Conservation (phyloP, 345 rosid genomes). For the Limnanthes douglasii region DNA sequence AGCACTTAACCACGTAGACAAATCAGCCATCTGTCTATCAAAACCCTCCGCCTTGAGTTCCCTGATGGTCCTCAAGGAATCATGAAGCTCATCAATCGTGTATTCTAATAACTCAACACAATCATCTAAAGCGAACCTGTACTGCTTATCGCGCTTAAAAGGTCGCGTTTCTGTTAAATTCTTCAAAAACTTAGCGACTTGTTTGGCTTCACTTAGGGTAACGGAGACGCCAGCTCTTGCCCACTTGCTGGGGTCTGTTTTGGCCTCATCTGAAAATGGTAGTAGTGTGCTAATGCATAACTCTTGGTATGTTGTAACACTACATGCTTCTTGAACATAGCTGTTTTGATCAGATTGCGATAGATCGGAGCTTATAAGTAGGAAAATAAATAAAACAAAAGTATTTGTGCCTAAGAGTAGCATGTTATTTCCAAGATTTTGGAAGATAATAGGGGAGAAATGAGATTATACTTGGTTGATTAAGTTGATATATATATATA, state of each 20-base stretch:
- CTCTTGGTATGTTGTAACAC: conserved; percentile 46
- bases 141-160: conserved; percentile 8
- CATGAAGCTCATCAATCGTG: conserved; percentile 48
- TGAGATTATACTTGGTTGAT: no score
- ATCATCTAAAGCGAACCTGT: conserved; percentile 37
- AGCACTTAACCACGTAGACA: conserved; percentile 59
- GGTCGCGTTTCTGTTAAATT: conserved; percentile 19
- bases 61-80: conserved; percentile 38
- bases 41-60: conserved; percentile 29
- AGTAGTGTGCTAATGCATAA: conserved; percentile 48
- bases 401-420: not conserved
- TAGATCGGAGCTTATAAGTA: conserved; percentile 7
- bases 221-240: conserved; percentile 83
- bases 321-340: conserved; percentile 60
- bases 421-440: not conserved
- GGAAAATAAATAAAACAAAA: conserved; percentile 13
- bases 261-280: conserved; percentile 43
- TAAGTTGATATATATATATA: no score
- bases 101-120: conserved; percentile 47
- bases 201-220: conserved; percentile 37
- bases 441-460: not conserved
- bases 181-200: conserved; percentile 5
- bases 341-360: conserved; percentile 6
- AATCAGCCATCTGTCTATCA: conserved; percentile 39
- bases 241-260: conserved; percentile 58